A percentile compares a stretch with the other conserved stretches of the same genome.
phyloP scores from a whole-genome alignment of 2,329 filamentous ascomycete species.

The Aspergillus tubingensis region DNA sequence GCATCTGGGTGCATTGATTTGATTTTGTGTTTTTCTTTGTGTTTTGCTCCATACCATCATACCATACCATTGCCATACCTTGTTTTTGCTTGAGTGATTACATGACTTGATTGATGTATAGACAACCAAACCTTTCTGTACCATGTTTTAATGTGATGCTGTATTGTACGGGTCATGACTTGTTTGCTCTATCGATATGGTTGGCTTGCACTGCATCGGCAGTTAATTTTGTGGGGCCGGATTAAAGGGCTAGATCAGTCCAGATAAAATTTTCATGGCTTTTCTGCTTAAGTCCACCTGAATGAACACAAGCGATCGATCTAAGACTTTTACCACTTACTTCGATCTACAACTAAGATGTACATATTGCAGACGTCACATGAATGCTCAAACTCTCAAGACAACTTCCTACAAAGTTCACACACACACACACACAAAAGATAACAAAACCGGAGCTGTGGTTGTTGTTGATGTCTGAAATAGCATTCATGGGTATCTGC shows the following conservation, averaged over 20 bases:
- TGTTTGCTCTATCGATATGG: not conserved
- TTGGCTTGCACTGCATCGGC: no score
- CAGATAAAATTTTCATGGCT: not conserved
- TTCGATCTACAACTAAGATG: not conserved
- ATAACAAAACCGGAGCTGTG: not conserved
- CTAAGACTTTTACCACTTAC: not conserved
- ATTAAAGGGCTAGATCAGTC: not conserved
- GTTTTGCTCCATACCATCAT: conserved; percentile 5
- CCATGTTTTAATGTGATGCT: not conserved
- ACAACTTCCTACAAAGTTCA: not conserved
- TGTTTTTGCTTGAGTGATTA: no score
- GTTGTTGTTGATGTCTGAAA: conserved; percentile 24
- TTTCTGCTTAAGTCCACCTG: no score
- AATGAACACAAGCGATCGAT: no score
- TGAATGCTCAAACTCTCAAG: conserved; percentile 28
- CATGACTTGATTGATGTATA: conserved; percentile 10
- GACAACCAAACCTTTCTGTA: conserved; percentile 6
- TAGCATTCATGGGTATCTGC: conserved; percentile 47
- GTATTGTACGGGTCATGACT: not conserved
- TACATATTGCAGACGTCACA: conserved; percentile 23
- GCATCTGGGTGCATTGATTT: conserved; percentile 17
- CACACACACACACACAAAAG: not conserved
- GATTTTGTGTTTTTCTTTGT: conserved; percentile 6
- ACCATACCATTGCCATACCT: conserved; percentile 2
- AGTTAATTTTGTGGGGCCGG: not conserved